phyloP scores from a whole-genome alignment of 176 grass and related monocot genomes.

The Oryza officinalis region DNA sequence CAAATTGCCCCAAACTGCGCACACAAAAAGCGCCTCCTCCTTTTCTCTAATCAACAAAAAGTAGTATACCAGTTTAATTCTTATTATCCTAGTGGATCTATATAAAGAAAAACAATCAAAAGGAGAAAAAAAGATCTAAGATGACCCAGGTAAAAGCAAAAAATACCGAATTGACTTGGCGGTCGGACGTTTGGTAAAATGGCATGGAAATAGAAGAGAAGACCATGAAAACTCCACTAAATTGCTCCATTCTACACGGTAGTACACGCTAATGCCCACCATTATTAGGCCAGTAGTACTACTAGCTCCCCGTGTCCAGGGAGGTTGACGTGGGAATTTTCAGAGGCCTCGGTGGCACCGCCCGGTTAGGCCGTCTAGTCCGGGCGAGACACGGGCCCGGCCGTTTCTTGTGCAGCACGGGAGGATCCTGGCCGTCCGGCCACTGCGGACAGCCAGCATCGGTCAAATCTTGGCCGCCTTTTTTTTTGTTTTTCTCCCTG shows the following conservation, averaged over 20 bases:
- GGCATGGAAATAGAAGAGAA: neutral
- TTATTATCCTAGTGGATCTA: neutral
- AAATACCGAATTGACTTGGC: too few species aligned
- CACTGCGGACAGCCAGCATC: neutral
- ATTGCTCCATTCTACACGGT: neutral
- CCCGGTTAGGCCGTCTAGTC: neutral
- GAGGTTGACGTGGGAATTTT: neutral
- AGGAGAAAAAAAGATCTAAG: neutral
- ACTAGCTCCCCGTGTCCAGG: too few species aligned
- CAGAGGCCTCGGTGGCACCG: constrained; percentile 1
- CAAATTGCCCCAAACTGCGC: neutral
- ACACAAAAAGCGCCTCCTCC: neutral
- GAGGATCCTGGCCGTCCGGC: constrained; percentile 16
- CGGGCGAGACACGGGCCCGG: neutral
- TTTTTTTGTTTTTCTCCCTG: neutral
- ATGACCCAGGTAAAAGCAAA: too few species aligned
- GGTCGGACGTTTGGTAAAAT: too few species aligned
- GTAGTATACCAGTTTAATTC: neutral
- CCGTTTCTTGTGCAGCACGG: constrained; percentile 34
- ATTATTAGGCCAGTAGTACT: too few species aligned
- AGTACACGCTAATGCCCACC: neutral
- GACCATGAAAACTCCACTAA: neutral
- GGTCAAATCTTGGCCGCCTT: constrained; percentile 7
- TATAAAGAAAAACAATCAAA: neutral
- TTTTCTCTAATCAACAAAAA: neutral